Evolutionary conservation across 805 yeast species (phyloP).

Genomic region (Myxozyma lipomycoides): DNA sequence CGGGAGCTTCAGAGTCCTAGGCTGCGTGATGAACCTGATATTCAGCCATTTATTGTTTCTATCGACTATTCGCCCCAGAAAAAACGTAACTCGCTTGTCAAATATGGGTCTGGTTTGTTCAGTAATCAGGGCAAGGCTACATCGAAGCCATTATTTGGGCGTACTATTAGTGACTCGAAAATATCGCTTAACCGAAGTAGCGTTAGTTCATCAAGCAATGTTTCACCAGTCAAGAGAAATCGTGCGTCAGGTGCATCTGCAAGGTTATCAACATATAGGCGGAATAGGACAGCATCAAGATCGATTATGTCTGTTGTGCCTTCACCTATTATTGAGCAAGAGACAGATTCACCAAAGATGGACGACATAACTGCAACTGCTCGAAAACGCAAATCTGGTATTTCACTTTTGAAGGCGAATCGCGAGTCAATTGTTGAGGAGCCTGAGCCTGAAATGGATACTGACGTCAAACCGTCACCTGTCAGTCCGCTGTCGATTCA

Average conservation of each 20-base stretch:
- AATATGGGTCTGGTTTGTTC: constrained; percentile 3
- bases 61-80: constrained; percentile 19
- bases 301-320: neutral
- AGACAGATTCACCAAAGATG: neutral
- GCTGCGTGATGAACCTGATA: constrained; percentile 19
- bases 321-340: neutral
- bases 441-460: neutral
- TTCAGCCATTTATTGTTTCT: constrained; percentile 14
- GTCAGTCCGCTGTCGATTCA: neutral
- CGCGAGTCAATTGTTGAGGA: neutral
- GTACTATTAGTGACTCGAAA: neutral
- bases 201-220: neutral
- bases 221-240: neutral
- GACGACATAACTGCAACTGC: neutral
- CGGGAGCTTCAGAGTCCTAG: constrained; percentile 21
- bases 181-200: neutral
- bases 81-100: constrained; percentile 18
- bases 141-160: neutral
- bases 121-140: neutral
- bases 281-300: neutral
- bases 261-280: neutral
- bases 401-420: neutral
- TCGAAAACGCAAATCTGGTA: neutral
- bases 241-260: neutral
- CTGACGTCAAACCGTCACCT: neutral